Evolutionary conservation across 140 eudicot species (phyloP), one percentile per base, ranked within the genome.

Genomic region (Ambrosia hybrid): DNA sequence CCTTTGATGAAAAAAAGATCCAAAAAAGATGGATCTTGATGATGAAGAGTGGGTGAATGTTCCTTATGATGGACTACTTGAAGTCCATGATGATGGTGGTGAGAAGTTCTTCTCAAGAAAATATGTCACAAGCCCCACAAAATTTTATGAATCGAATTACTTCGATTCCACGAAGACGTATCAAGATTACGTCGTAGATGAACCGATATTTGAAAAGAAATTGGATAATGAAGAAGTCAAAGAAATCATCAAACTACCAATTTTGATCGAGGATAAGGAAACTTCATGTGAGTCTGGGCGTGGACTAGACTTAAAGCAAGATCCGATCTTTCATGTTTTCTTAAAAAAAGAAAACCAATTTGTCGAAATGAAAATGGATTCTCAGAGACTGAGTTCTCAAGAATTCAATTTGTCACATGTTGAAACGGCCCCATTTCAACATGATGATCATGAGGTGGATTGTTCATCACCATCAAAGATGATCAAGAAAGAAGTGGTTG

Each of bases 31-130:
- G 96, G 95, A 87, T 85, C 81, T 89, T 79, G 86, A 89, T 43
- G 94, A 86, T 79, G 84, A 89, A 56, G 94, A 69, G 53, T 92
- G 98, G 98, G 98, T 85, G 61, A 71, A 83, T 64, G 73, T 92
- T 52, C 82, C 87, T 81, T 81, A 86, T 57, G 88, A 92, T 45
- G 92, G 85, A 12, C 80, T 79, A 65, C 94, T 89, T 63, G 92
- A 92, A 63, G 76, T 79, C 76, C 81, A 81, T 53, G 81, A 80
- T 33, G 89, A 92, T 61, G 88, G 77, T 0, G 91, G 79, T 14
- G 73, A 81, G 21, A 73, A 85, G 52, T 56, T 73, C 51, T 87
- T 83, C 72, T 77, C 89, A 30, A 74, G 86, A 79, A 81, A 69
- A 63, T 73, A 61, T 68, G 85, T 4, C 68, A 76, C 30, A 9